Base-by-base conservation (phyloP, 805 yeast genomes). In the Limtongia smithiae region DNA sequence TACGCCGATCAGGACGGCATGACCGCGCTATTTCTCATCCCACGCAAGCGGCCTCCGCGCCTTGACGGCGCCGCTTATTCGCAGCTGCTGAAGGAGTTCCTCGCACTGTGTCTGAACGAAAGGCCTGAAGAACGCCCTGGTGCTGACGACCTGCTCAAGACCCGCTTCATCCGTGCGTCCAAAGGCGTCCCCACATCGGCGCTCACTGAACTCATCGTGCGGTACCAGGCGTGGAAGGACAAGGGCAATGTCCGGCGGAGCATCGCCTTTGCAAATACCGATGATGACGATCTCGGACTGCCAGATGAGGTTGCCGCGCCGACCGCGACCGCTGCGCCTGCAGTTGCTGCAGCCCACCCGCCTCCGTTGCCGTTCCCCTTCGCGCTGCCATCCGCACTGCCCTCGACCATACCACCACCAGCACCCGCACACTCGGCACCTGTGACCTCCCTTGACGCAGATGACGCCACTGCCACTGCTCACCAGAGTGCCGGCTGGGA, bases 1-100 rank as follows among this genome's bases (percentile, higher is more conserved):
- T 90, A 90, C 63, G 82, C 96, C 61, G 97, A 93, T 54, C 85
- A 86, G 58, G 98, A 91, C 62, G 96, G 96, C 0, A 73, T 85
- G 71, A 77, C 96, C 69, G 98, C 97, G 1, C 85, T 93, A 89
- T 90, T 88, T 63, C 71, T 93, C 67, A 89, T 93, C 42, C 86
- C 96, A 0, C 86, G 89, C 58, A 87, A 86, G 58, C 86, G 90
- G 46, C 98, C 99, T 4, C 95, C 98, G 3, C 76, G 98, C 54
- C 71, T 93, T 48, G 98, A 93, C 64, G 97, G 97, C 6, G 72
- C 90, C 44, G 86, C 82, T 51, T 88, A 86, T 65, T 79, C 95
- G 0, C 65, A 85, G 0, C 67, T 76, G 1, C 70, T 93, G 48
- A 93, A 90, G 60, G 97, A 93, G 64, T 79, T 88, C 48, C 82